Conservation (phyloP, 371 early-diverging fungal genomes). For the Apophysomyces sp. region DNA sequence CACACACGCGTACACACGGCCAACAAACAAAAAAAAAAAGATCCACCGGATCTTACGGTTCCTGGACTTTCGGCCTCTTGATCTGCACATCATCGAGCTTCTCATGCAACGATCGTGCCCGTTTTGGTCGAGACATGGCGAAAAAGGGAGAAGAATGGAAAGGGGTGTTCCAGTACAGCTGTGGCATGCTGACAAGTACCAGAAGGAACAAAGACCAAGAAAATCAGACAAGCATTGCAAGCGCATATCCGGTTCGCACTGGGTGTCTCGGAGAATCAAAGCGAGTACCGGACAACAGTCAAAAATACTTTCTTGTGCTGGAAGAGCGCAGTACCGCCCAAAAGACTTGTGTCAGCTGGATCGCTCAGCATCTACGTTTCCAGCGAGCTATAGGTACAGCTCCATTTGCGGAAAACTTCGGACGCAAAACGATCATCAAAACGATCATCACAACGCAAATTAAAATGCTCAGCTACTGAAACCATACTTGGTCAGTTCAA, state of each 20-base stretch:
- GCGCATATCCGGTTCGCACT: neutral
- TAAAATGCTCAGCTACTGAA: too few species aligned
- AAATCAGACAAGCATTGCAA: neutral
- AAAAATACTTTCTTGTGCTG: too few species aligned
- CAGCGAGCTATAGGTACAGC: too few species aligned
- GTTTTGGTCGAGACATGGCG: constrained; percentile 1
- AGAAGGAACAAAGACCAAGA: neutral
- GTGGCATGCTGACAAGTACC: constrained; percentile 1
- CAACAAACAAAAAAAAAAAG: neutral
- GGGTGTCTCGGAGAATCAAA: too few species aligned
- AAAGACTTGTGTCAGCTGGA: too few species aligned
- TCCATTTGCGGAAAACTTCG: too few species aligned
- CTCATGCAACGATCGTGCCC: neutral
- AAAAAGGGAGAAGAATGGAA: neutral
- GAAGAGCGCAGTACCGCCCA: too few species aligned
- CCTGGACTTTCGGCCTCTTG: constrained; percentile 3
- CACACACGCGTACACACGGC: neutral
- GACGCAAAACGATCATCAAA: too few species aligned
- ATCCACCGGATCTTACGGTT: constrained; percentile 1
- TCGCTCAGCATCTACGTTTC: too few species aligned
- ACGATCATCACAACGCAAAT: too few species aligned
- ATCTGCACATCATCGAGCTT: neutral
- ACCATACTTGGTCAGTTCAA: too few species aligned
- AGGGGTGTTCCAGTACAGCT: neutral
- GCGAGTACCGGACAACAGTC: too few species aligned